Evolutionary conservation across 441 rosid species (phyloP).

Genomic region (Geranium incanum): DNA sequence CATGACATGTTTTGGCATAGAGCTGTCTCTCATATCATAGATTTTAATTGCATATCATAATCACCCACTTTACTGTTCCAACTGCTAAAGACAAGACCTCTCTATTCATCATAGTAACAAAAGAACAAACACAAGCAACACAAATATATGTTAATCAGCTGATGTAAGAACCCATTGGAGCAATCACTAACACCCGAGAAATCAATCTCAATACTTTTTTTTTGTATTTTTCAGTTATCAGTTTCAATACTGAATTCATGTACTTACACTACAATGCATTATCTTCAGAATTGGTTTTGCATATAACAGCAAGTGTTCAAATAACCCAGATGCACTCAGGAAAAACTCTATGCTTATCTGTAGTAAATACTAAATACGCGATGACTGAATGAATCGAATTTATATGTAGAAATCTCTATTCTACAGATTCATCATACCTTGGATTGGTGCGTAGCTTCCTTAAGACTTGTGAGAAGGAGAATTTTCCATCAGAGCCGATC

Average conservation of each 20-base stretch:
- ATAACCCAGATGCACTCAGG: not conserved
- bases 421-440: conserved; percentile 8
- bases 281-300: not conserved
- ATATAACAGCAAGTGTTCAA: not conserved
- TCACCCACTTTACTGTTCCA: no score
- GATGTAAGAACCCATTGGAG: no score
- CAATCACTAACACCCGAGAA: no score
- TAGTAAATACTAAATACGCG: not conserved
- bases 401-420: not conserved
- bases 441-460: not conserved
- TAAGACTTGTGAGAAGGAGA: conserved; percentile 28
- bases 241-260: not conserved
- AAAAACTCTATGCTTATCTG: not conserved
- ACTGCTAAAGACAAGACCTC: not conserved
- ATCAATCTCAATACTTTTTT: not conserved
- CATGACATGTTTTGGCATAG: conserved; percentile 18
- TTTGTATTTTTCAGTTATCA: not conserved
- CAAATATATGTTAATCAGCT: no score
- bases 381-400: not conserved
- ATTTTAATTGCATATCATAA: no score
- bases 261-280: not conserved
- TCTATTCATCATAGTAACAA: no score
- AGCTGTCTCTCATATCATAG: conserved; percentile 19
- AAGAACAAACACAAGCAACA: no score
- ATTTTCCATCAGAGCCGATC: conserved; percentile 51